These are phyloP conservation scores for Globisporangium echinulatum DNA, from an alignment of 352 stramenopile species.

Conservation along the genomic window DNA sequence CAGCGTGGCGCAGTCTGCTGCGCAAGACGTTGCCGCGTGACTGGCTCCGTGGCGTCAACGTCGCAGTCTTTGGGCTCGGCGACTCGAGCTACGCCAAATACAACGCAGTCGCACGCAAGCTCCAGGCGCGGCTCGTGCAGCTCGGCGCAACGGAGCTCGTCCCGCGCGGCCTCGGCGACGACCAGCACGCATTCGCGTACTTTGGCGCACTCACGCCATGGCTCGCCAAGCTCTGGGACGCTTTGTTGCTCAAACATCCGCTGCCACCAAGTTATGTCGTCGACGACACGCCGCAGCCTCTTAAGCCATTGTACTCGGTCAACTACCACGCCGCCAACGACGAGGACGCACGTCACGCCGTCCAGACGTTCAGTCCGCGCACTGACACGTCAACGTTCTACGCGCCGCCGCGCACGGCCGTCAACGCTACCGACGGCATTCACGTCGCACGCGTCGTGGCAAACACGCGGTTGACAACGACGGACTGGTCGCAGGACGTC, in stretches of 20 bases:
- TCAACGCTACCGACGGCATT: constrained; percentile 39
- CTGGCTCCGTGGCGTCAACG: constrained; percentile 59
- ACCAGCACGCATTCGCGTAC: constrained; percentile 84
- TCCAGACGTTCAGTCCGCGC: constrained; percentile 19
- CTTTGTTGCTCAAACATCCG: constrained; percentile 39
- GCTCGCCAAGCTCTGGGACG: constrained; percentile 67
- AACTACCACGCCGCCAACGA: constrained; percentile 13
- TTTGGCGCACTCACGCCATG: constrained; percentile 81
- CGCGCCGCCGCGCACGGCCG: constrained; percentile 30
- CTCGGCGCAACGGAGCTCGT: constrained; percentile 75
- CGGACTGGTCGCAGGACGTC: constrained; percentile 79
- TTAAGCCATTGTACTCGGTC: constrained; percentile 45
- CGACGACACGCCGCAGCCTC: constrained; percentile 52
- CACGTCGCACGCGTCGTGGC: constrained; percentile 42
- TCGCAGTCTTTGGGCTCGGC: constrained; percentile 90
- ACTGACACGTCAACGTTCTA: constrained; percentile 51
- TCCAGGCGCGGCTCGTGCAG: constrained; percentile 83
- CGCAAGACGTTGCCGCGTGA: constrained; percentile 67
- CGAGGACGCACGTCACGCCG: constrained; percentile 1
- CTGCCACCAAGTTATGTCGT: constrained; percentile 50
- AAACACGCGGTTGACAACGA: constrained; percentile 59
- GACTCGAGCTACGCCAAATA: constrained; percentile 92
- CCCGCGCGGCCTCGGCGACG: constrained; percentile 77
- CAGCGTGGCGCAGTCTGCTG: constrained; percentile 79
- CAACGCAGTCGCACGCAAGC: constrained; percentile 82